Evolutionary conservation across 306 rosid species (phyloP).

Genomic region (Albizia julibrissin): DNA sequence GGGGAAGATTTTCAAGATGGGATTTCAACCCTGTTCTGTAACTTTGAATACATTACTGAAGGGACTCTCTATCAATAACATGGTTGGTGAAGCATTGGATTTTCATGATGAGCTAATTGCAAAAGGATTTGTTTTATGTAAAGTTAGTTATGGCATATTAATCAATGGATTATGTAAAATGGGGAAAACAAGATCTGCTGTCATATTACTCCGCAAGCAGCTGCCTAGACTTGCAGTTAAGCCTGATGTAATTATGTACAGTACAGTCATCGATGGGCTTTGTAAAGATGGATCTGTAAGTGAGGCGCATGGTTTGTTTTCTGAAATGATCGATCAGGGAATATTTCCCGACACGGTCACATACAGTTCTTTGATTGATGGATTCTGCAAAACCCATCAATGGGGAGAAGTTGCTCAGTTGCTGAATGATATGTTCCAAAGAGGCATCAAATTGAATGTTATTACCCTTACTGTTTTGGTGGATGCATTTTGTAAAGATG

Average conservation of each 20-base stretch:
- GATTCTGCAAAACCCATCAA: background rate
- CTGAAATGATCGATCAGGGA: background rate
- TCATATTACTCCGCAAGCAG: background rate
- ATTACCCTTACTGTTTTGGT: background rate
- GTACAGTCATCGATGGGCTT: slow-evolving; percentile 1
- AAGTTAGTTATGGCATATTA: background rate
- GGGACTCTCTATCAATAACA: background rate
- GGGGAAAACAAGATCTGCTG: background rate
- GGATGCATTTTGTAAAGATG: background rate
- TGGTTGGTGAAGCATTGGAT: background rate
- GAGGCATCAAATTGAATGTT: background rate
- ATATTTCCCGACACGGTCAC: background rate
- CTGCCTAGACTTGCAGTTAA: background rate
- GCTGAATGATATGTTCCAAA: background rate
- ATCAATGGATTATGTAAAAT: background rate
- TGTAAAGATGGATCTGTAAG: background rate
- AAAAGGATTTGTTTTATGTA: background rate
- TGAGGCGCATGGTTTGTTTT: slow-evolving; percentile 9
- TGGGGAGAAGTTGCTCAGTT: background rate
- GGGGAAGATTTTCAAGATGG: background rate
- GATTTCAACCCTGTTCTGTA: background rate
- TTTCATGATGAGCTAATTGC: background rate
- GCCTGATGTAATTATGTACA: background rate
- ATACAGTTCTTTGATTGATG: background rate
- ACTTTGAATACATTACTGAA: background rate